Percentiles rank a stretch among this genome's conserved stretches.
Evolutionary conservation across 208 protist species (phyloP).

Genomic region (Vickermania ingenoplastis): DNA sequence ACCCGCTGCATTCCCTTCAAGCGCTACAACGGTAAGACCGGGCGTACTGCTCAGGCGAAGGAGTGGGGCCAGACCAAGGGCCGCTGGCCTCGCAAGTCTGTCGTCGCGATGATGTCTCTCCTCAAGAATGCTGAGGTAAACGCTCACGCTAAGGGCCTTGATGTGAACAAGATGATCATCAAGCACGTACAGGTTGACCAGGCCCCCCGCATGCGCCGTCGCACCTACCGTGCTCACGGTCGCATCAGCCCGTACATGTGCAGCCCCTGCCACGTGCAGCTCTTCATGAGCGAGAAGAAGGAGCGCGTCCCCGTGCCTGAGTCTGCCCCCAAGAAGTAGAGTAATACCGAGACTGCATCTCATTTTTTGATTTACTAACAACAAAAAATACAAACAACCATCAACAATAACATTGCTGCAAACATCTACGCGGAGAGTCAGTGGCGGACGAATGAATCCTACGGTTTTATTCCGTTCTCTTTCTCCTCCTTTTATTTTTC

Average conservation of each 20-base stretch:
- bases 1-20: constrained; percentile 93
- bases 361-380: constrained; percentile 7
- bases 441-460: background rate
- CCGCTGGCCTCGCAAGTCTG: constrained; percentile 93
- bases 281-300: constrained; percentile 55
- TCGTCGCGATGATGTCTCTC: constrained; percentile 81
- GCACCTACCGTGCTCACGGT: constrained; percentile 94
- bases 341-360: background rate
- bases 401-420: background rate
- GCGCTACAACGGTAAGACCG: constrained; percentile 89
- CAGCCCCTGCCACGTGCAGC: constrained; percentile 86
- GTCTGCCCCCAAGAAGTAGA: constrained; percentile 24
- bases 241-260: constrained; percentile 92
- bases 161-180: constrained; percentile 88
- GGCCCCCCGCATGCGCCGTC: constrained; percentile 85
- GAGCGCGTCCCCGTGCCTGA: constrained; percentile 24
- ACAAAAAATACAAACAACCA: background rate
- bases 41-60: constrained; percentile 89
- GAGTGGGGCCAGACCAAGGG: constrained; percentile 89
- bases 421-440: background rate
- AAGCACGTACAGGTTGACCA: constrained; percentile 90
- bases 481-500: background rate
- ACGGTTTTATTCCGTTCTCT: constrained; percentile 4
- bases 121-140: constrained; percentile 93
- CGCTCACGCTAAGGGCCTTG: constrained; percentile 80